phyloP scores from a whole-genome alignment of 202 grass and related monocot species.

The Carex arenaria region DNA sequence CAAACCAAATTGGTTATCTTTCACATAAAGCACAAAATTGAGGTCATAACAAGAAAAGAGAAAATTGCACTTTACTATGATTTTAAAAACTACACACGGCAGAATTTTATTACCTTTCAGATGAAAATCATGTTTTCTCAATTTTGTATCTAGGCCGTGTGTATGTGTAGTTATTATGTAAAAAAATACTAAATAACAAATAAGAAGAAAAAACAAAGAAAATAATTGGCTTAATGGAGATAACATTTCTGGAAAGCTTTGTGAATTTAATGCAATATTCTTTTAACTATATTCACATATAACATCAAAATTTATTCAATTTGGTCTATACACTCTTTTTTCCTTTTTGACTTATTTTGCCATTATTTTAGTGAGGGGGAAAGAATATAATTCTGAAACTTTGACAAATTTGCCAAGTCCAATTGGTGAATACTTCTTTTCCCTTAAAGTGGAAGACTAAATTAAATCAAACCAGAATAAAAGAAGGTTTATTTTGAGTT shows the following conservation, averaged over 20 bases:
- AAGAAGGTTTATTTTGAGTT: not conserved
- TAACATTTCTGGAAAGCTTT: not conserved
- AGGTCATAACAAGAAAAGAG: conserved; percentile 11
- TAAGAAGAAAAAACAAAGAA: not conserved
- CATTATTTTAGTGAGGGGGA: not conserved
- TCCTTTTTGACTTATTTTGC: not conserved
- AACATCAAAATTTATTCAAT: not conserved
- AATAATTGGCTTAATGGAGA: not conserved
- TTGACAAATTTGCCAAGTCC: not conserved
- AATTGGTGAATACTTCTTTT: not conserved
- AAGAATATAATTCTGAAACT: not conserved
- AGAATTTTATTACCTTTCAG: not conserved
- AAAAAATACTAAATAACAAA: not conserved
- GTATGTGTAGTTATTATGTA: not conserved
- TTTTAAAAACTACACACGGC: not conserved
- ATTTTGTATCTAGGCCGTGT: not conserved
- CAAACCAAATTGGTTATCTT: not conserved
- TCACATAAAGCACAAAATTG: not conserved
- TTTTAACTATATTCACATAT: not conserved
- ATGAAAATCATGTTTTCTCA: not conserved
- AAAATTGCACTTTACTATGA: not conserved
- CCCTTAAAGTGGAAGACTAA: not conserved
- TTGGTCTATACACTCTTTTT: not conserved
- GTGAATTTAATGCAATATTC: not conserved
- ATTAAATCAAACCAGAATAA: not conserved